Evolutionary conservation across 106 monocot species (phyloP).

Genomic region (Allium fistulosum): DNA sequence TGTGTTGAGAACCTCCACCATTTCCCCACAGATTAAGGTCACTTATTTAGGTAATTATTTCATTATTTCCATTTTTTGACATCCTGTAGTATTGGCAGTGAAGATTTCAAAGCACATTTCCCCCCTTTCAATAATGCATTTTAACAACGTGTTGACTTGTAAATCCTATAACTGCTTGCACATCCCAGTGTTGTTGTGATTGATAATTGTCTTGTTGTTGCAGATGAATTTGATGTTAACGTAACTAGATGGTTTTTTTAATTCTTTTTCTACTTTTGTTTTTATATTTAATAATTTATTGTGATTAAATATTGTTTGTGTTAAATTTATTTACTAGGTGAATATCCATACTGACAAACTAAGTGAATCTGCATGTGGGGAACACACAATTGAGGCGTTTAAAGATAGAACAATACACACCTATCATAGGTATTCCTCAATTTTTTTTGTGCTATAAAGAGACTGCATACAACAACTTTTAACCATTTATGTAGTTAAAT

Average conservation of each 20-base stretch:
- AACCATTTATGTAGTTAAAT: too few species aligned
- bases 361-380: constrained; percentile 97
- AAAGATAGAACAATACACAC: constrained; percentile 90
- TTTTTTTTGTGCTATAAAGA: too few species aligned
- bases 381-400: constrained; percentile 93
- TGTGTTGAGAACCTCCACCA: too few species aligned
- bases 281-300: background rate
- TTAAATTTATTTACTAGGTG: constrained; percentile 41
- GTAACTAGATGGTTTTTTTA: constrained; percentile 22
- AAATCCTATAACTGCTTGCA: too few species aligned
- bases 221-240: constrained; percentile 85
- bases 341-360: constrained; percentile 98
- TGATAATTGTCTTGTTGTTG: constrained; percentile 81
- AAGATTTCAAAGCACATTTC: too few species aligned
- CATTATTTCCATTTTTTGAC: too few species aligned
- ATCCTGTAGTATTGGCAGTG: too few species aligned
- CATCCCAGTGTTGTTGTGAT: constrained; percentile 34
- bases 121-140: too few species aligned
- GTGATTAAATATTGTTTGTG: background rate
- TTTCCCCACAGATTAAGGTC: too few species aligned
- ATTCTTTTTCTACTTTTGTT: constrained; percentile 3
- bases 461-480: too few species aligned
- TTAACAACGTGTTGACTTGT: too few species aligned
- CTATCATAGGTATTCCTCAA: constrained; percentile 69
- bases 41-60: too few species aligned